Evolutionary conservation across 2,329 filamentous ascomycete species (phyloP).

Genomic region (Sordariomycetes sp.): DNA sequence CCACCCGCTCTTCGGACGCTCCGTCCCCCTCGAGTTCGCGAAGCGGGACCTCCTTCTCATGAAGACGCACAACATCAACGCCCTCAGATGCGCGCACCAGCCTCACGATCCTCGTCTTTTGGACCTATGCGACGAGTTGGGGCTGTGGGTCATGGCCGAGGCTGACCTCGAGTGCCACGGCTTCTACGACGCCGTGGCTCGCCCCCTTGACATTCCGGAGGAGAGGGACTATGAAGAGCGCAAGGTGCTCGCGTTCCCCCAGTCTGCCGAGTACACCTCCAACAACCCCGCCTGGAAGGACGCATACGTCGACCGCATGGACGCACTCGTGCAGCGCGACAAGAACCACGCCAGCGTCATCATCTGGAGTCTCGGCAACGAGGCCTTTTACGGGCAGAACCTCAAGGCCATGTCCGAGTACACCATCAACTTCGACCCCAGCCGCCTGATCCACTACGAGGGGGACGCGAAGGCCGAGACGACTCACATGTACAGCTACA

Average conservation of each 20-base stretch:
- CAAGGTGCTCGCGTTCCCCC: conserved; percentile 36
- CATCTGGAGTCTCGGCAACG: conserved; percentile 62
- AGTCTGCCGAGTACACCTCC: conserved; percentile 34
- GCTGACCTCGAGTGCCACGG: conserved; percentile 41
- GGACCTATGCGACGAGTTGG: conserved; percentile 48
- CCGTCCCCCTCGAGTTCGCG: conserved; percentile 48
- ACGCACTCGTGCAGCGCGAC: conserved; percentile 47
- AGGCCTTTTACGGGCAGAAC: conserved; percentile 57
- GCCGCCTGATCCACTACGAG: conserved; percentile 52
- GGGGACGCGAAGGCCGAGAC: conserved; percentile 42
- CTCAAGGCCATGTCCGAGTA: conserved; percentile 55
- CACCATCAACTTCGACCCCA: conserved; percentile 41
- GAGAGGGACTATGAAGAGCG: conserved; percentile 21
- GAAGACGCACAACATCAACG: conserved; percentile 59
- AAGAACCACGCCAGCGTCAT: conserved; percentile 51
- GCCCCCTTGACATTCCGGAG: conserved; percentile 37
- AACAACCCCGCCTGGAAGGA: conserved; percentile 47
- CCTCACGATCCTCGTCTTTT: conserved; percentile 47
- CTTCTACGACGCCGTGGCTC: conserved; percentile 23
- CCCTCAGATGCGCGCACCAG: conserved; percentile 55
- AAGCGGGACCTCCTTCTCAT: conserved; percentile 48
- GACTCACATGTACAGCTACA: conserved; percentile 50
- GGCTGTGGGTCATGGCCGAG: conserved; percentile 49
- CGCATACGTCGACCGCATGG: conserved; percentile 54
- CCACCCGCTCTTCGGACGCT: conserved; percentile 46